Evolutionary conservation across 1,284 basidiomycete genomes (phyloP).

Genomic region (Limonomyces culmigenus): DNA sequence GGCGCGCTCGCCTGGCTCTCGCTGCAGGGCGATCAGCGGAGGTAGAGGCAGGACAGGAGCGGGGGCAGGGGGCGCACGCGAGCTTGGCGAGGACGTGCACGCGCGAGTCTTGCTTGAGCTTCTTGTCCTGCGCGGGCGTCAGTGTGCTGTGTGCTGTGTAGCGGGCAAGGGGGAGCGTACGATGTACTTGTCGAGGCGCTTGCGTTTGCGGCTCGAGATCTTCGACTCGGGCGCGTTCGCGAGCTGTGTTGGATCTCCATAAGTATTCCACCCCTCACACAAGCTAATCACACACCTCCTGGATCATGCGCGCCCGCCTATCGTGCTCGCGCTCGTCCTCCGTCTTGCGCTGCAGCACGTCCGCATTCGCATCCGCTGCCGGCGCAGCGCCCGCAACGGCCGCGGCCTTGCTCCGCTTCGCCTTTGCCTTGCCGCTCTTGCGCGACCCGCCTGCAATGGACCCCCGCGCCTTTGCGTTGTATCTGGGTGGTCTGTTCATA

Average conservation of each 20-base stretch:
- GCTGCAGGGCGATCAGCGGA: constrained; percentile 23
- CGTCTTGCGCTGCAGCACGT: constrained; percentile 38
- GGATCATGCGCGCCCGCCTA: constrained; percentile 36
- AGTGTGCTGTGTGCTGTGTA: not conserved
- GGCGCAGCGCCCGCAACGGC: constrained; percentile 5
- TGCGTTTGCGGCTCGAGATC: constrained; percentile 66
- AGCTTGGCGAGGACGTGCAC: constrained; percentile 57
- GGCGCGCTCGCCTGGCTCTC: constrained; percentile 56
- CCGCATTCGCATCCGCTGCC: constrained; percentile 37
- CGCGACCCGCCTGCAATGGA: constrained; percentile 28
- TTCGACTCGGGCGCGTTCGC: constrained; percentile 52
- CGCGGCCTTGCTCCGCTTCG: constrained; percentile 10
- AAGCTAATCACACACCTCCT: constrained; percentile 31
- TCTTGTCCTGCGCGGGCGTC: constrained; percentile 45
- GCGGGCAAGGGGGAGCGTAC: constrained; percentile 26
- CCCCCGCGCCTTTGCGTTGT: constrained; percentile 47
- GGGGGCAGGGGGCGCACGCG: constrained; percentile 31
- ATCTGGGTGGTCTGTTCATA: too few species aligned
- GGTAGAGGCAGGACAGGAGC: constrained; percentile 2
- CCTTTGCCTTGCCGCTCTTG: constrained; percentile 37
- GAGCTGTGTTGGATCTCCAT: constrained; percentile 8
- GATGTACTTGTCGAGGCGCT: constrained; percentile 71
- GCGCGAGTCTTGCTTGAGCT: constrained; percentile 73
- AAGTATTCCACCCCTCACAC: not conserved
- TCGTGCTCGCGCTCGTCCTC: constrained; percentile 44